Evolutionary conservation across 1,139 yeast genomes (phyloP).

Genomic region (Debaryomycetaceae sp.): DNA sequence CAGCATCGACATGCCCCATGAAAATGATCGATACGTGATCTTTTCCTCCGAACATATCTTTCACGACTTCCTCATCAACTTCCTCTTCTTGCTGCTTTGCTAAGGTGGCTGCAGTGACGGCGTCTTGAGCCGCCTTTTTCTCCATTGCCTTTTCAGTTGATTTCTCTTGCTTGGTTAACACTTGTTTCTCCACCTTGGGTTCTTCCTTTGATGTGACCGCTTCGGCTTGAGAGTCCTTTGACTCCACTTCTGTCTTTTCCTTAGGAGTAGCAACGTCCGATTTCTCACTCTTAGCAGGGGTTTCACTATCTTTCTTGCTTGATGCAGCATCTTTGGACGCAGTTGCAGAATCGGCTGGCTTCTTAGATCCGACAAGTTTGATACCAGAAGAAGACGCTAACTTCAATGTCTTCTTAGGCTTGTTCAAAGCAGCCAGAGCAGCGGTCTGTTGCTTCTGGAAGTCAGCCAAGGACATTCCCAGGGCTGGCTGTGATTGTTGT

Average conservation of each 20-base stretch:
- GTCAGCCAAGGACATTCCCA: constrained; percentile 84
- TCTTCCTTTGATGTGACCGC: not conserved
- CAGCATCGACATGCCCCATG: constrained; percentile 99
- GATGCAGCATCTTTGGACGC: constrained; percentile 15
- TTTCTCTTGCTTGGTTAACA: constrained; percentile 6
- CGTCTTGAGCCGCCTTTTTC: constrained; percentile 18
- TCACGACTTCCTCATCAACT: constrained; percentile 83
- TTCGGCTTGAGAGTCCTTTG: not conserved
- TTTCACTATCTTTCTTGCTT: constrained; percentile 2
- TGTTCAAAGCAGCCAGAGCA: constrained; percentile 37
- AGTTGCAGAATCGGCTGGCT: constrained; percentile 29
- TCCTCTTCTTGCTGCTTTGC: constrained; percentile 77
- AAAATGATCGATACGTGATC: constrained; percentile 95
- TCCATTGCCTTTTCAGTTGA: constrained; percentile 8
- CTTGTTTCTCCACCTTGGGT: not conserved
- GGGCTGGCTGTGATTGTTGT: constrained; percentile 21
- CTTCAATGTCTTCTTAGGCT: constrained; percentile 62
- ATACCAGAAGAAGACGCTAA: constrained; percentile 64
- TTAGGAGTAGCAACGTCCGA: not conserved
- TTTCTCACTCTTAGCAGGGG: constrained; percentile 11
- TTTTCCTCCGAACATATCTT: constrained; percentile 93
- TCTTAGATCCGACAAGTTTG: constrained; percentile 61
- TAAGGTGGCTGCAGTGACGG: constrained; percentile 39
- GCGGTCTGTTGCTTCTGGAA: constrained; percentile 69
- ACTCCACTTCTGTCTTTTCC: not conserved